Evolutionary conservation across 1,139 yeast species (phyloP).

Genomic region (Saccharomyces hybrid): DNA sequence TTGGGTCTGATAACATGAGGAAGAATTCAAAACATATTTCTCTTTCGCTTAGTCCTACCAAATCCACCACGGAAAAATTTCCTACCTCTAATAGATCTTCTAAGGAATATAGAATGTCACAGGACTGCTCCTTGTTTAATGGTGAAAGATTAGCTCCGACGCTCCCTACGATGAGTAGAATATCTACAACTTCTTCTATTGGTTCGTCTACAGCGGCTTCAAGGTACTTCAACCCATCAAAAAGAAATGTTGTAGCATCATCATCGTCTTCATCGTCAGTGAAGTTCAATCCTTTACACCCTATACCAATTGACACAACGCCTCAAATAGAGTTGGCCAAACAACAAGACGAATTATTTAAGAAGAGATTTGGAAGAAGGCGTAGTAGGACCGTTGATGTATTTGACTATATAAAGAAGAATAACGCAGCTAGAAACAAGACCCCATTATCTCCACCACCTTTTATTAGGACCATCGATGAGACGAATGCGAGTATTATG

Average conservation of each 20-base stretch:
- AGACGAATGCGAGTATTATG: background rate
- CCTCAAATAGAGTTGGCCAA: conserved; percentile 3
- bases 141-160: background rate
- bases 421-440: background rate
- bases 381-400: conserved; percentile 30
- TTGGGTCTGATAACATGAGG: background rate
- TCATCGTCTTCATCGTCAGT: conserved; percentile 5
- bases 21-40: background rate
- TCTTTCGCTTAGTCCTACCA: background rate
- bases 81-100: background rate
- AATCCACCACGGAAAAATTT: background rate
- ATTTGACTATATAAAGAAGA: conserved; percentile 13
- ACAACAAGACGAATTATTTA: background rate
- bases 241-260: conserved; percentile 7
- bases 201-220: conserved; percentile 1
- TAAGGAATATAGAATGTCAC: background rate
- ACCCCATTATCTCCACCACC: background rate
- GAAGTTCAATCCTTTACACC: background rate
- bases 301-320: background rate
- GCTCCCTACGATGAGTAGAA: background rate
- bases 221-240: conserved; percentile 2
- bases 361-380: conserved; percentile 14
- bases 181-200: conserved; percentile 4
- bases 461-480: background rate
- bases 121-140: background rate